phyloP scores from a whole-genome alignment of 139 green algal genomes.

The Coccomyxa sp. region DNA sequence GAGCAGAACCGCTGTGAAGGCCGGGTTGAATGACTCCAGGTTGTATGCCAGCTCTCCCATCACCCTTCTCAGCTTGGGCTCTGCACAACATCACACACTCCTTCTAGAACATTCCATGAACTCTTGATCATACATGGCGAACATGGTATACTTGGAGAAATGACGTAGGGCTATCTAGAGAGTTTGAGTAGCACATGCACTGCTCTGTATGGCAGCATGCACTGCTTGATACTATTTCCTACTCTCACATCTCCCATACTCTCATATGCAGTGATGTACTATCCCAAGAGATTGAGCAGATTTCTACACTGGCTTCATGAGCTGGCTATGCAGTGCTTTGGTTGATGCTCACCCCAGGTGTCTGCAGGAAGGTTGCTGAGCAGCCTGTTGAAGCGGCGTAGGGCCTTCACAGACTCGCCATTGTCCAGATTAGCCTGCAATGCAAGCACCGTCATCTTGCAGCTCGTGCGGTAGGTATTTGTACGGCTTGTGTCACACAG shows the following conservation, averaged over 20 bases:
- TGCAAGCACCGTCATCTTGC: too few relatives aligned
- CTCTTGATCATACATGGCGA: not conserved
- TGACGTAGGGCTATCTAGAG: not conserved
- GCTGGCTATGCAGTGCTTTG: too few relatives aligned
- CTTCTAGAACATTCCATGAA: not conserved
- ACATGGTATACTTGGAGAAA: not conserved
- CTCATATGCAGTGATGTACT: too few relatives aligned
- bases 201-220: too few relatives aligned
- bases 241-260: too few relatives aligned
- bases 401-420: constrained; percentile 54
- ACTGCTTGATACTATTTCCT: too few relatives aligned
- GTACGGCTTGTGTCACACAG: too few relatives aligned
- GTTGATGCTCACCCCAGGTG: constrained; percentile 53
- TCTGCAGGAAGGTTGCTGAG: constrained; percentile 56
- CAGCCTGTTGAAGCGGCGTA: constrained; percentile 78
- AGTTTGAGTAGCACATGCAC: not conserved
- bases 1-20: constrained; percentile 85
- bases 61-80: constrained; percentile 69
- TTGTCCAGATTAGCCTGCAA: constrained; percentile 72
- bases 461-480: too few relatives aligned
- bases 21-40: constrained; percentile 93
- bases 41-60: constrained; percentile 90
- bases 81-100: constrained; percentile 45
- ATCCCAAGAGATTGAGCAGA: too few relatives aligned
- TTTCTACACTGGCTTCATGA: too few relatives aligned